These are phyloP conservation scores for Metschnikowia koreensis DNA, from an alignment of 805 yeast species.

Conservation along the genomic window DNA sequence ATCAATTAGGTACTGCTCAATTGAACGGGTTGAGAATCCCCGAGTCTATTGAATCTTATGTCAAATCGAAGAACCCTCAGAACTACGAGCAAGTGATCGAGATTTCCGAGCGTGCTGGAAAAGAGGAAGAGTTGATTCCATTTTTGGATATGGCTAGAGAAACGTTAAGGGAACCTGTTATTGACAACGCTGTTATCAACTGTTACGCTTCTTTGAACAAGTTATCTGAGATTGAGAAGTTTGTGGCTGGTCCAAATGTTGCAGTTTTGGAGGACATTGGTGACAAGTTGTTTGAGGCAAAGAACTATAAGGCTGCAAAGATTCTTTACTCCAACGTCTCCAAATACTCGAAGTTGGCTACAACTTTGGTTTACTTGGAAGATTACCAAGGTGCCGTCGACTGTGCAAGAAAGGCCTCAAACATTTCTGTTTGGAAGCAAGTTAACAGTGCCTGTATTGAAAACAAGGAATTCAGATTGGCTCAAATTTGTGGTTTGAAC, in stretches of 20 bases:
- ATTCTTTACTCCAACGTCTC: slow-evolving; percentile 80
- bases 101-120: slow-evolving; percentile 91
- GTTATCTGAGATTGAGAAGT: slow-evolving; percentile 76
- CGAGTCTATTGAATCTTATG: slow-evolving; percentile 89
- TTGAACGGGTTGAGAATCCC: slow-evolving; percentile 88
- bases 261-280: slow-evolving; percentile 93
- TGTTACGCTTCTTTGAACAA: slow-evolving; percentile 79
- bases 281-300: slow-evolving; percentile 77
- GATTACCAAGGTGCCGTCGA: slow-evolving; percentile 98
- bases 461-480: slow-evolving; percentile 90
- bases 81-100: slow-evolving; percentile 91
- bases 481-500: slow-evolving; percentile 98
- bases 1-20: slow-evolving; percentile 94
- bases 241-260: slow-evolving; percentile 83
- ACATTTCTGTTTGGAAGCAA: slow-evolving; percentile 92
- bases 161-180: slow-evolving; percentile 82
- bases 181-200: slow-evolving; percentile 89
- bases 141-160: slow-evolving; percentile 90
- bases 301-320: slow-evolving; percentile 91
- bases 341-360: slow-evolving; percentile 92
- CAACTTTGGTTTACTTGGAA: slow-evolving; percentile 87
- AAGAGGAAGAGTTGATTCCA: slow-evolving; percentile 87
- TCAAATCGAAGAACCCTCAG: slow-evolving; percentile 86
- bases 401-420: slow-evolving; percentile 97
- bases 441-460: slow-evolving; percentile 96